A percentile compares a stretch with the other conserved stretches of the same genome.
phyloP scores from a whole-genome alignment of 1,284 basidiomycete genomes.

The Boletus holoroseus region DNA sequence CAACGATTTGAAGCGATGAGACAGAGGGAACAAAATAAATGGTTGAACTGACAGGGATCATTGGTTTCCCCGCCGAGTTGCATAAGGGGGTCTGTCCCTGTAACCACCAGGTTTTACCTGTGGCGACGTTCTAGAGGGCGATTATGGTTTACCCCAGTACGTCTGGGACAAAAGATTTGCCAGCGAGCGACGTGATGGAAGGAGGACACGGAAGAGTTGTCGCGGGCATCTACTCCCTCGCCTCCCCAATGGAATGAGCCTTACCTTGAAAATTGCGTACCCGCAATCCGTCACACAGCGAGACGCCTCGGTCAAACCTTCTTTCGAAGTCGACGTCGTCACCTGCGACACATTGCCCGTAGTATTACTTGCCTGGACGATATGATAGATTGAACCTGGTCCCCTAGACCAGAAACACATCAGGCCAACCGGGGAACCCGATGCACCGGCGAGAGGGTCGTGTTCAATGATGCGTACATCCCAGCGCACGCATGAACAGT shows the following conservation, averaged over 20 bases:
- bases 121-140: not conserved
- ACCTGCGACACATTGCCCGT: not conserved
- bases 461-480: not conserved
- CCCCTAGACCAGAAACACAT: not conserved
- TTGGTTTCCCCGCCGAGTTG: no score
- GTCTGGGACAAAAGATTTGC: not conserved
- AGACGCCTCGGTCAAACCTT: not conserved
- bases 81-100: no score
- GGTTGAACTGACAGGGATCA: no score
- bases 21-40: no score
- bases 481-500: not conserved
- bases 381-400: not conserved
- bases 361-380: not conserved
- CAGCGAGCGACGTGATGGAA: not conserved
- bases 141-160: not conserved
- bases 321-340: not conserved
- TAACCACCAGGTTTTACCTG: no score
- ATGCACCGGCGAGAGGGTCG: not conserved
- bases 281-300: not conserved
- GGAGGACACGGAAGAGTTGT: not conserved
- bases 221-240: not conserved
- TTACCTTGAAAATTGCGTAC: not conserved
- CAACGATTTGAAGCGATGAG: no score
- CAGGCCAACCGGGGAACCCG: not conserved
- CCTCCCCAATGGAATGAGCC: not conserved